Evolutionary conservation across 1,139 yeast species (phyloP), one percentile per base, ranked within the genome.

Genomic region (Candida neerlandica): DNA sequence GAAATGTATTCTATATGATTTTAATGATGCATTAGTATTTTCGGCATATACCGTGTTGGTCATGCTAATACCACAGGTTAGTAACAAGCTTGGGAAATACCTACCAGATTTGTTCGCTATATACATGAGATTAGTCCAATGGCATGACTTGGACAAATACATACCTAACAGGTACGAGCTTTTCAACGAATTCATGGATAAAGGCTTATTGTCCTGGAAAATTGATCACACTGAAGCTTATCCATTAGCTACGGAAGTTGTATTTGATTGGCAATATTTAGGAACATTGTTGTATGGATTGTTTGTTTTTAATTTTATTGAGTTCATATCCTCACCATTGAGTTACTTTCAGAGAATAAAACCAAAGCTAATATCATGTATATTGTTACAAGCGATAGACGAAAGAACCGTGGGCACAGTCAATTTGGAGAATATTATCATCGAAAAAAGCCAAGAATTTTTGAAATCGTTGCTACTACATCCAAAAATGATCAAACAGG

Each of bases 31-130:
- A 2, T 64, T 73, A 1, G 63, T 84, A 15, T 67, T 73, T 29
- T 65, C 77, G 6, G 71, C 79, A 2, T 58, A 80, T 14, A 72
- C 78, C 1, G 62, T 75, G 0, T 54, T 84, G 45, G 73, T 78
- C 5, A 82, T 85, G 85, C 51, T 79, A 9, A 59, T 84, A 6
- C 89, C 89, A 0, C 81, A 80, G 53, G 62, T 81, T 1, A 71
- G 78, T 48, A 64, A 66, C 27, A 64, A 58, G 16, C 58, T 81
- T 3, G 61, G 68, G 0, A 51, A 60, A 0, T 65, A 65, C 44
- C 55, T 82, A 5, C 73, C 81, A 0, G 78, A 76, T 37, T 54
- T 84, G 7, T 70, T 81, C 44, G 68, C 77, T 1, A 65, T 81
- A 1, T 78, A 75, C 51, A 69, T 80, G 2, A 63, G 88, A 32